Evolutionary conservation across 208 protist genomes (phyloP).

Genomic region (Trypanosoma theileri): DNA sequence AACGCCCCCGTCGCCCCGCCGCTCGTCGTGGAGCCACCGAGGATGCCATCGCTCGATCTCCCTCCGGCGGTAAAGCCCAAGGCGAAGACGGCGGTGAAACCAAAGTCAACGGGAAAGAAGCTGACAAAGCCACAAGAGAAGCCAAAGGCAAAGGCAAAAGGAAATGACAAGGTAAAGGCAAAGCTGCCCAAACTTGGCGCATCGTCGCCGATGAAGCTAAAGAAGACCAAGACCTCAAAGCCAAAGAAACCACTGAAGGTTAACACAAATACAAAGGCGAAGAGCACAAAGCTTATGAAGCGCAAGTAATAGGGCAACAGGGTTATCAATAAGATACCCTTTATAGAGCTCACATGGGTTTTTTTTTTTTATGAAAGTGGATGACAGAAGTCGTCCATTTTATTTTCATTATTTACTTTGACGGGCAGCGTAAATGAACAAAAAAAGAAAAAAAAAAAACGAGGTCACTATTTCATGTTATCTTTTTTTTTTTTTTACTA

Average conservation of each 20-base stretch:
- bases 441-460: no score
- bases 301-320: conserved; percentile 4
- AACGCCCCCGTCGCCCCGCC: conserved; percentile 16
- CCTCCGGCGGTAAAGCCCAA: neutral
- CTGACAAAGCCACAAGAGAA: neutral
- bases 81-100: neutral
- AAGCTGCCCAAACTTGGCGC: conserved; percentile 20
- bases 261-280: neutral
- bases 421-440: no score
- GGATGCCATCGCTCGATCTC: conserved; percentile 19
- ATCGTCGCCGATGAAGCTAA: neutral
- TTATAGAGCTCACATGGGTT: conserved; percentile 13
- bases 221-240: neutral
- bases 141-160: neutral
- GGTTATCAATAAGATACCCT: neutral
- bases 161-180: conserved; percentile 14
- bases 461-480: neutral
- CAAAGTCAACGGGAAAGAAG: conserved; percentile 12
- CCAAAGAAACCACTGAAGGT: conserved; percentile 24
- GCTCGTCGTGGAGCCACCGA: conserved; percentile 20
- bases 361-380: neutral
- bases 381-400: neutral
- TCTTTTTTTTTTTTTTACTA: conserved; percentile 1
- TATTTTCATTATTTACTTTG: conserved; percentile 7
- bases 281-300: conserved; percentile 11